These are phyloP conservation scores for Aspergillus bertholletiae DNA, from an alignment of 495 filamentous ascomycete genomes.

Conservation along the genomic window DNA sequence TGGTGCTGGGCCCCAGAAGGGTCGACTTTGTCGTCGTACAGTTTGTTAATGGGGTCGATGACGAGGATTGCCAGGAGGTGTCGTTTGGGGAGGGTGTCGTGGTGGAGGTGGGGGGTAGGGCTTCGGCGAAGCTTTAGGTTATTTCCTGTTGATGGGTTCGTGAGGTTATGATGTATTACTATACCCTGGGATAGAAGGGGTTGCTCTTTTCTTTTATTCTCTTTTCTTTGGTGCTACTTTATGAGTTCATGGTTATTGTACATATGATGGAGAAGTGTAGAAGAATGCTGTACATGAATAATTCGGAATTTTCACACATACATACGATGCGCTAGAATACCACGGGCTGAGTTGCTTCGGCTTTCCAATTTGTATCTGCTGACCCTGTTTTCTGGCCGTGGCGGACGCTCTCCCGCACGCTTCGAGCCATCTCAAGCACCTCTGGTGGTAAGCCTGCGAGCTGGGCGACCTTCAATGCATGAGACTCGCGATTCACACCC, in stretches of 20 bases:
- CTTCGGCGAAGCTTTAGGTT: conserved; percentile 24
- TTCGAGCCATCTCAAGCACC: conserved; percentile 53
- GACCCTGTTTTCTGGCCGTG: neutral
- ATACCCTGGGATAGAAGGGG: too few relatives aligned
- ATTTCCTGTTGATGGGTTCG: neutral
- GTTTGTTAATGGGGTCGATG: conserved; percentile 75
- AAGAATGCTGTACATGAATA: too few relatives aligned
- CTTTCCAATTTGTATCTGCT: neutral
- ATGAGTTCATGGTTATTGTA: neutral
- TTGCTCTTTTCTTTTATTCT: too few relatives aligned
- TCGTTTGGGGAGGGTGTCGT: conserved; percentile 43
- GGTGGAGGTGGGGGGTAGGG: conserved; percentile 33
- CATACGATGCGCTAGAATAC: neutral
- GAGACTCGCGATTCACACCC: conserved; percentile 81
- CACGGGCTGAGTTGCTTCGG: too few relatives aligned
- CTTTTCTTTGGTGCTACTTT: too few relatives aligned
- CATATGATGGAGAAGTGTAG: too few relatives aligned
- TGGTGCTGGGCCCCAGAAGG: conserved; percentile 64
- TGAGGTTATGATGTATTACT: neutral
- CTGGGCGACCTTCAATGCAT: conserved; percentile 88
- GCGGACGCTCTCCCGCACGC: conserved; percentile 15
- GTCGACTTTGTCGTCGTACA: conserved; percentile 88
- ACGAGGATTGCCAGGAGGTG: conserved; percentile 91
- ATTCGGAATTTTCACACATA: neutral
- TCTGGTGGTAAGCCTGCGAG: conserved; percentile 71